Percentiles rank a stretch among this genome's conserved stretches.
These are phyloP conservation scores for Fusarium transvaalense DNA, from an alignment of 2,329 filamentous ascomycete genomes.

Conservation along the genomic window DNA sequence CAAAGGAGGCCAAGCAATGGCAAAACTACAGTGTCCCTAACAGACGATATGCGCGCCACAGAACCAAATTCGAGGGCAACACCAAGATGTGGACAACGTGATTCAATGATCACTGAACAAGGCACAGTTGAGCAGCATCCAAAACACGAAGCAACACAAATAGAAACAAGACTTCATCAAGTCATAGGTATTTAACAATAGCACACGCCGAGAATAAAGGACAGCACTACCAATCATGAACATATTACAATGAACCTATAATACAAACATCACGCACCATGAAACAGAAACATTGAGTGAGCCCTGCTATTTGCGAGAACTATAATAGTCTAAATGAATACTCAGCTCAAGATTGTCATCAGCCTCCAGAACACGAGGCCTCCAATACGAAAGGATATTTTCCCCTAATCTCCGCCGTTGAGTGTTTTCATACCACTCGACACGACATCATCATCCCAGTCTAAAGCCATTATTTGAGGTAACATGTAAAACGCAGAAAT, in stretches of 20 bases:
- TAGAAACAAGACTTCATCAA: neutral
- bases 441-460: slow-evolving; percentile 43
- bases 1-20: neutral
- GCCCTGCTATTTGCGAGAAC: slow-evolving; percentile 28
- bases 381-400: slow-evolving; percentile 28
- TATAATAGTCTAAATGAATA: slow-evolving; percentile 38
- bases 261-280: neutral
- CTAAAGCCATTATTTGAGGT: slow-evolving; percentile 49
- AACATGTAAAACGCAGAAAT: slow-evolving; percentile 39
- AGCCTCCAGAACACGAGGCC: slow-evolving; percentile 23
- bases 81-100: neutral
- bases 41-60: neutral
- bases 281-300: neutral
- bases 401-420: slow-evolving; percentile 9
- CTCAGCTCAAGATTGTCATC: slow-evolving; percentile 38
- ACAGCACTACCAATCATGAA: neutral
- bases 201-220: neutral
- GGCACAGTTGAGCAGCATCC: neutral
- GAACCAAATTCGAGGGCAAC: neutral
- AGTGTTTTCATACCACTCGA: slow-evolving; percentile 39
- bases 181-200: neutral
- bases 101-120: neutral
- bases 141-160: neutral
- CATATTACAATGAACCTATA: neutral
- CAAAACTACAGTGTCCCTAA: neutral